A percentile compares a stretch with the other conserved stretches of the same genome.
Conservation (phyloP, 768 basidiomycete species). For the Amanita polypyramis region DNA sequence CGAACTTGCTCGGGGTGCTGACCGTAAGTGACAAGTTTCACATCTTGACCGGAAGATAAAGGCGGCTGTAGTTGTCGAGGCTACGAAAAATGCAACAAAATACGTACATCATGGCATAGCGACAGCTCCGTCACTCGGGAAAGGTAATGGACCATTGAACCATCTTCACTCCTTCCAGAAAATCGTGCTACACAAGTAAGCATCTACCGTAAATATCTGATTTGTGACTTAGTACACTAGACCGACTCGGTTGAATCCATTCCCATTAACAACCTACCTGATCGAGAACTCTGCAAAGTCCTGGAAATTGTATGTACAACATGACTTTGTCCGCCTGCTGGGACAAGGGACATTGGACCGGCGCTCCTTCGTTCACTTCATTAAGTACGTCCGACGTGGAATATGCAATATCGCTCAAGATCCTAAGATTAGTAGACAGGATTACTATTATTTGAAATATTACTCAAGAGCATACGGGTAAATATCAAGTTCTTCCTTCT, state of each 20-base stretch:
- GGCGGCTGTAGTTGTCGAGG: slow-evolving; percentile 27
- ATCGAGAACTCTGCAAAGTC: slow-evolving; percentile 41
- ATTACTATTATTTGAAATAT: slow-evolving; percentile 74
- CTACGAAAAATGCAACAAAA: slow-evolving; percentile 46
- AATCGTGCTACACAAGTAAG: slow-evolving; percentile 39
- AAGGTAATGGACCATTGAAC: slow-evolving; percentile 79
- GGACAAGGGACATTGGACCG: slow-evolving; percentile 60
- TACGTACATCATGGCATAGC: slow-evolving; percentile 73
- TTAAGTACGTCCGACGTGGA: slow-evolving; percentile 46
- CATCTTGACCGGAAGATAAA: not conserved
- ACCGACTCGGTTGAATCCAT: slow-evolving; percentile 46
- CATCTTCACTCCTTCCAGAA: slow-evolving; percentile 57
- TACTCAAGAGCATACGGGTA: slow-evolving; percentile 78
- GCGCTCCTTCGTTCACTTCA: slow-evolving; percentile 72
- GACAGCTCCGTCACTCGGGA: slow-evolving; percentile 55
- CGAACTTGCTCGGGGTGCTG: slow-evolving; percentile 43
- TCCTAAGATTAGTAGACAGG: slow-evolving; percentile 41
- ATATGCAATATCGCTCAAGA: not conserved
- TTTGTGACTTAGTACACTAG: slow-evolving; percentile 21
- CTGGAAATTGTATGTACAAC: slow-evolving; percentile 73
- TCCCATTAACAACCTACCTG: slow-evolving; percentile 58
- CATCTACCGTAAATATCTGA: not conserved
- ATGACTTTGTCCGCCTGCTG: slow-evolving; percentile 73
- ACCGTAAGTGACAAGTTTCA: slow-evolving; percentile 18
- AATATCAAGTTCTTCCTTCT: not conserved